phyloP scores from a whole-genome alignment of 495 filamentous ascomycete species.

The Clohesyomyces aquaticus region DNA sequence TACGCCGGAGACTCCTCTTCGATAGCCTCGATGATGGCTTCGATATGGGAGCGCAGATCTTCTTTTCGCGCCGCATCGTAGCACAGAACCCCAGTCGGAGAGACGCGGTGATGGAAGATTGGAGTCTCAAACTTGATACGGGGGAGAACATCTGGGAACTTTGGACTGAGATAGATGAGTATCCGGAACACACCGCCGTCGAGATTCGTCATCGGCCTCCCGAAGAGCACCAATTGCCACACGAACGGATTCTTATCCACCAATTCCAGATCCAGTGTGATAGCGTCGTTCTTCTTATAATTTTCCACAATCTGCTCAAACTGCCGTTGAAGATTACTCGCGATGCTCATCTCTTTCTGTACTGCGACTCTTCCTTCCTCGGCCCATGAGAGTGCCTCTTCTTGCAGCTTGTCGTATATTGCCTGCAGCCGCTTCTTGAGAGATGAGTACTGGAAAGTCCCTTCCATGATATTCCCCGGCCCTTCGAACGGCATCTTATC shows the following conservation, averaged over 20 bases:
- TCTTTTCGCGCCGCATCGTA: constrained; percentile 76
- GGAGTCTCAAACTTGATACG: constrained; percentile 77
- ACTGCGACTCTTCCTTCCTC: constrained; percentile 65
- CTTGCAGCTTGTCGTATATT: constrained; percentile 69
- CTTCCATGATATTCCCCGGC: constrained; percentile 78
- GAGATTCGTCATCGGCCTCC: constrained; percentile 87
- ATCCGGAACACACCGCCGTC: constrained; percentile 89
- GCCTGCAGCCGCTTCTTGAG: constrained; percentile 68
- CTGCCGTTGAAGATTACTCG: constrained; percentile 79
- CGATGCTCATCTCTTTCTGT: constrained; percentile 70
- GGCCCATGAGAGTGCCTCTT: constrained; percentile 74
- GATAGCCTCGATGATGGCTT: constrained; percentile 78
- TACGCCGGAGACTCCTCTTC: constrained; percentile 88
- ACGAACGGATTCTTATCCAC: constrained; percentile 72
- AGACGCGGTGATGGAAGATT: constrained; percentile 88
- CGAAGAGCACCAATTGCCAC: constrained; percentile 77
- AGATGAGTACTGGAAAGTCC: constrained; percentile 80
- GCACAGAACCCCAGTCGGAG: constrained; percentile 75
- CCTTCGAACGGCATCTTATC: constrained; percentile 83
- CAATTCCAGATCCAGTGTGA: constrained; percentile 74
- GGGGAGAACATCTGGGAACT: constrained; percentile 90
- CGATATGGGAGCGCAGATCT: constrained; percentile 81
- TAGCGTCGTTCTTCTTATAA: constrained; percentile 67
- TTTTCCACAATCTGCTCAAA: constrained; percentile 79
- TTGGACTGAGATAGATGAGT: constrained; percentile 78